phyloP scores from a whole-genome alignment of 352 stramenopile genomes.

The Phytophthora fragariae region DNA sequence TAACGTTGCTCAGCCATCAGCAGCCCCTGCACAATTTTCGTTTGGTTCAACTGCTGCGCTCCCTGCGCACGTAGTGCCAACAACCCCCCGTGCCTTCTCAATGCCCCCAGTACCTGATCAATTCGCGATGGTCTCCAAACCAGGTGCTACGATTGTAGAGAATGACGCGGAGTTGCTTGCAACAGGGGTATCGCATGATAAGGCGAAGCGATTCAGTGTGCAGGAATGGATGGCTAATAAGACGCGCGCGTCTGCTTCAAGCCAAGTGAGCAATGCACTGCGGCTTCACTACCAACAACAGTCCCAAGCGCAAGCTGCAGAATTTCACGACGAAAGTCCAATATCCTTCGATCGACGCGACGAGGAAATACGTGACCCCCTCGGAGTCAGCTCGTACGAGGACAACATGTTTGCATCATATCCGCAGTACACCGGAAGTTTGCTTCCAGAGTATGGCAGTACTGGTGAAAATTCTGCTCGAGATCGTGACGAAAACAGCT shows the following conservation, averaged over 20 bases:
- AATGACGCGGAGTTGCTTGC: constrained; percentile 60
- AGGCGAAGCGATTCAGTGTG: constrained; percentile 66
- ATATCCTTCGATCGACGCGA: constrained; percentile 7
- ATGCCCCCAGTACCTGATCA: constrained; percentile 23
- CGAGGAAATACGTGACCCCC: constrained; percentile 13
- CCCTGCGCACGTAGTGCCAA: constrained; percentile 2
- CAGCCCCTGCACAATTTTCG: constrained; percentile 24
- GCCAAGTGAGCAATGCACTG: constrained; percentile 34
- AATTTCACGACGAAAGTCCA: constrained; percentile 1
- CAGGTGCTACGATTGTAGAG: constrained; percentile 38
- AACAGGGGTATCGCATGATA: constrained; percentile 76
- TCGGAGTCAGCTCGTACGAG: constrained; percentile 9
- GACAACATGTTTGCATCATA: constrained; percentile 6
- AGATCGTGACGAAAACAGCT: constrained; percentile 17
- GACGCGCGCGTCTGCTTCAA: constrained; percentile 40
- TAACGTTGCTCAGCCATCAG: constrained; percentile 4
- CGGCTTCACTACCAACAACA: constrained; percentile 34
- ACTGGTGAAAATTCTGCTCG: not conserved
- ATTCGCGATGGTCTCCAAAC: constrained; percentile 17
- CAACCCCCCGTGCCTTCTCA: constrained; percentile 12
- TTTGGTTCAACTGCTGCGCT: constrained; percentile 32
- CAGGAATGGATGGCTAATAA: constrained; percentile 83
- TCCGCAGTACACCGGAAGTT: not conserved
- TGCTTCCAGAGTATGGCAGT: constrained; percentile 3
- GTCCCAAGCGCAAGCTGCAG: constrained; percentile 12